Evolutionary conservation across 768 basidiomycete species (phyloP).

Genomic region (Brasilioporus rufonigricans): DNA sequence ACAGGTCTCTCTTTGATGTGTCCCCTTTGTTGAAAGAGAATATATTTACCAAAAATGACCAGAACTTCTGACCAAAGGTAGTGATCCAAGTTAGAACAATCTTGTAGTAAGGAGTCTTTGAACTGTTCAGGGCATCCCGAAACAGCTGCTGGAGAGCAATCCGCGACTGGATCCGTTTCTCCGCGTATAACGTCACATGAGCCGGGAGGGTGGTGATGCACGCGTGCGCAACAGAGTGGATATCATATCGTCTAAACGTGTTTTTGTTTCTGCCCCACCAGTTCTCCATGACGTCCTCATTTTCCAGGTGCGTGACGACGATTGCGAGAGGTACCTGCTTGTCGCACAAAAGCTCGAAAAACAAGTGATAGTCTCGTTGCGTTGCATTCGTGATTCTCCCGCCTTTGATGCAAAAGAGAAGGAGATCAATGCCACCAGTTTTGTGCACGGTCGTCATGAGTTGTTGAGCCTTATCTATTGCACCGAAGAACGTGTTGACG

Average conservation of each 20-base stretch:
- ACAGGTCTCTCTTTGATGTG: too few species aligned
- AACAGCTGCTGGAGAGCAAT: background rate
- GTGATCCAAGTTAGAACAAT: too few species aligned
- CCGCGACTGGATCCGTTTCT: slow-evolving; percentile 5
- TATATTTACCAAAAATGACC: too few species aligned
- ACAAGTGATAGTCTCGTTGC: slow-evolving; percentile 13
- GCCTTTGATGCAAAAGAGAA: slow-evolving; percentile 12
- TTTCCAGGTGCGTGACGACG: slow-evolving; percentile 11
- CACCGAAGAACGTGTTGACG: background rate
- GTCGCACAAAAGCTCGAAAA: slow-evolving; percentile 8
- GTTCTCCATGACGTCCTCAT: slow-evolving; percentile 4
- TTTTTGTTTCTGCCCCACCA: slow-evolving; percentile 11
- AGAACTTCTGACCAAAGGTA: too few species aligned
- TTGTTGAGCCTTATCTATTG: background rate
- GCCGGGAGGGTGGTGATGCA: slow-evolving; percentile 10
- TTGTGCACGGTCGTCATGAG: slow-evolving; percentile 1
- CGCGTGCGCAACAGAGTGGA: slow-evolving; percentile 3
- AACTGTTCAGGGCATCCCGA: too few species aligned
- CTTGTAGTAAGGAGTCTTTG: too few species aligned
- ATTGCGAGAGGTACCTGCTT: slow-evolving; percentile 10
- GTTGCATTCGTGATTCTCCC: slow-evolving; percentile 2
- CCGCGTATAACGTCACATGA: background rate
- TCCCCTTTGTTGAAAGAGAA: too few species aligned
- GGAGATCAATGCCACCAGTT: slow-evolving; percentile 12
- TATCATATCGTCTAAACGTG: background rate